A percentile compares a stretch with the other conserved stretches of the same genome.
These are phyloP conservation scores for Lentinula boryana DNA, from an alignment of 768 basidiomycete species.

Conservation along the genomic window DNA sequence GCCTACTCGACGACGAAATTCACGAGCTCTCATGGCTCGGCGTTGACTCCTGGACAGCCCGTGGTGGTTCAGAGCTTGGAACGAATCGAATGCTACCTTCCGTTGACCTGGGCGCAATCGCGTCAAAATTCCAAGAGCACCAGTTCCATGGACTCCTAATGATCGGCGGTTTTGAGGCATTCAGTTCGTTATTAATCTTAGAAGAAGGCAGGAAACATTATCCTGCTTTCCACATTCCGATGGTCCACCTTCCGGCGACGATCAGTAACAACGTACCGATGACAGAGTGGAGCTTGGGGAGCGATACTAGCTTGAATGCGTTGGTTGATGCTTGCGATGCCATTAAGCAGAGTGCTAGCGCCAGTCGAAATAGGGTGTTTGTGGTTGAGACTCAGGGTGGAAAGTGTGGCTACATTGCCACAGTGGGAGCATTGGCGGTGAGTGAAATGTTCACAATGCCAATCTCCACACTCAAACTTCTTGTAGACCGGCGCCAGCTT, in stretches of 20 bases:
- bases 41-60: constrained; percentile 93
- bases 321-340: constrained; percentile 97
- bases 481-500: constrained; percentile 82
- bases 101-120: constrained; percentile 81
- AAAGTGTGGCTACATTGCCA: constrained; percentile 91
- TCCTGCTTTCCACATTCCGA: constrained; percentile 91
- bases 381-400: constrained; percentile 98
- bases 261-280: constrained; percentile 98
- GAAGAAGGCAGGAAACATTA: constrained; percentile 79
- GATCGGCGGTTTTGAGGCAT: constrained; percentile 96
- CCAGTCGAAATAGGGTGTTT: constrained; percentile 93
- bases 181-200: constrained; percentile 70
- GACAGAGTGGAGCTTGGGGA: constrained; percentile 93
- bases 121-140: constrained; percentile 87
- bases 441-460: constrained; percentile 23
- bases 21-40: constrained; percentile 90
- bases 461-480: neutral
- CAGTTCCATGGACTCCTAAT: constrained; percentile 74
- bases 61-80: constrained; percentile 96
- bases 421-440: constrained; percentile 93
- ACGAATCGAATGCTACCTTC: constrained; percentile 90
- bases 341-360: constrained; percentile 97
- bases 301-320: constrained; percentile 96
- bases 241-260: constrained; percentile 94
- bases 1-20: constrained; percentile 85